Evolutionary conservation across 2,329 filamentous ascomycete species (phyloP).

Genomic region (Aspergillus quadricinctus): DNA sequence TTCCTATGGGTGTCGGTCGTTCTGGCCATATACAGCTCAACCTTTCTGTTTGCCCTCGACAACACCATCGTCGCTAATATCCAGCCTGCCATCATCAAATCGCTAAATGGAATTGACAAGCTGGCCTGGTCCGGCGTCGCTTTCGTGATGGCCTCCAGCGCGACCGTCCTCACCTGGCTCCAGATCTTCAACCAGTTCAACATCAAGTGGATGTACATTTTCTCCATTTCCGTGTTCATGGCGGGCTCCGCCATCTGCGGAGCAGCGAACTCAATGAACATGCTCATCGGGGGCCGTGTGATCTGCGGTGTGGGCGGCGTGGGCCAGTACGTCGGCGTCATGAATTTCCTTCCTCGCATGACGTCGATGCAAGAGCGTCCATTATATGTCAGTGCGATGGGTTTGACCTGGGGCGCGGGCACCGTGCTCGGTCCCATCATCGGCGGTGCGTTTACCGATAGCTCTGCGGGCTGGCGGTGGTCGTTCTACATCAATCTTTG

Average conservation of each 20-base stretch:
- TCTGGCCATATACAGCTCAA: slow-evolving; percentile 3
- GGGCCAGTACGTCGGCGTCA: slow-evolving; percentile 26
- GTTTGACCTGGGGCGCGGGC: slow-evolving; percentile 33
- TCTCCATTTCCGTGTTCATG: slow-evolving; percentile 20
- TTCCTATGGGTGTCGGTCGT: slow-evolving; percentile 5
- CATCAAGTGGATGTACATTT: slow-evolving; percentile 37
- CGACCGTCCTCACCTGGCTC: slow-evolving; percentile 1
- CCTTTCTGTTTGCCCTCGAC: slow-evolving; percentile 9
- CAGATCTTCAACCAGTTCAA: slow-evolving; percentile 29
- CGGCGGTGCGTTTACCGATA: slow-evolving; percentile 9
- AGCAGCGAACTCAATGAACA: slow-evolving; percentile 38
- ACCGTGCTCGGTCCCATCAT: slow-evolving; percentile 30
- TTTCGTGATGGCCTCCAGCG: slow-evolving; percentile 1
- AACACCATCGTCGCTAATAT: slow-evolving; percentile 13
- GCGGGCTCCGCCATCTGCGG: slow-evolving; percentile 35
- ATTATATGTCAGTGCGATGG: slow-evolving; percentile 30
- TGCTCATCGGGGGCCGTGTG: slow-evolving; percentile 39
- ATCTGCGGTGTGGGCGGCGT: slow-evolving; percentile 11
- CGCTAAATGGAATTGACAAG: slow-evolving; percentile 3
- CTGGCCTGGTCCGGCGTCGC: slow-evolving; percentile 8
- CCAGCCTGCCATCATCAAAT: slow-evolving; percentile 8
- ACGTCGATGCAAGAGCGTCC: slow-evolving; percentile 19
- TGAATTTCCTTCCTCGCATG: slow-evolving; percentile 21
- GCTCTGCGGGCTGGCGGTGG: slow-evolving; percentile 26
- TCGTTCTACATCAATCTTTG: slow-evolving; percentile 55